A percentile compares a stretch with the other conserved stretches of the same genome.
Conservation (phyloP, 1,284 basidiomycete genomes). For the Ganoderma lucidum region DNA sequence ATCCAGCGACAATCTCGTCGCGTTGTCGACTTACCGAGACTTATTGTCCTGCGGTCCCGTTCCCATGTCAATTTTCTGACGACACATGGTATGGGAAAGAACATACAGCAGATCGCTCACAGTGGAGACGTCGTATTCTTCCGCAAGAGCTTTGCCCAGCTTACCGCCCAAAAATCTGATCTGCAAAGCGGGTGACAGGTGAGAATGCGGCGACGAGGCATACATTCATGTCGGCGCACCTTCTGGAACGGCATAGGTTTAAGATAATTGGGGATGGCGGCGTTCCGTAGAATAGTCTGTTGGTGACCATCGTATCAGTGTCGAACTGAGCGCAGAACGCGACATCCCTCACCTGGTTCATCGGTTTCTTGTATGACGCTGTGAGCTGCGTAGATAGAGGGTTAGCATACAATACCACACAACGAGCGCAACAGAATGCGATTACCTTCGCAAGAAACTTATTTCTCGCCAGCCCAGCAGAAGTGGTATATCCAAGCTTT, state of each 20-base stretch:
- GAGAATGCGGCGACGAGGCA: background rate
- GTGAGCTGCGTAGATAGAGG: constrained; percentile 61
- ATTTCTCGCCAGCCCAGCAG: constrained; percentile 93
- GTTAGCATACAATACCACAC: background rate
- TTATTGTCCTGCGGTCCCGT: constrained; percentile 22
- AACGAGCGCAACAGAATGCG: background rate
- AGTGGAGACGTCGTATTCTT: constrained; percentile 88
- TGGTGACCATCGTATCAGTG: background rate
- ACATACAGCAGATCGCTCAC: constrained; percentile 88
- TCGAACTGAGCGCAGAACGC: background rate
- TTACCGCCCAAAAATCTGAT: constrained; percentile 97
- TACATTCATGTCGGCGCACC: constrained; percentile 47
- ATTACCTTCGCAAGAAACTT: constrained; percentile 93
- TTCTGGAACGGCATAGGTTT: constrained; percentile 88
- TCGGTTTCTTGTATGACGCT: constrained; percentile 91
- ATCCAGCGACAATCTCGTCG: constrained; percentile 22
- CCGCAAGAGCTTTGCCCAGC: constrained; percentile 87
- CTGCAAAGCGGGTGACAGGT: constrained; percentile 47
- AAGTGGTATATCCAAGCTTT: constrained; percentile 92
- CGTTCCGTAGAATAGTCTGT: constrained; percentile 83
- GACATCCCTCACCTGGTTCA: constrained; percentile 67
- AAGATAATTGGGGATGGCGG: constrained; percentile 86
- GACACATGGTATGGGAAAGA: background rate
- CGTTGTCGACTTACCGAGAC: constrained; percentile 19
- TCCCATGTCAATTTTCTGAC: background rate